Conservation (phyloP, 805 yeast genomes). For the Pichia nanzhaoensis region DNA sequence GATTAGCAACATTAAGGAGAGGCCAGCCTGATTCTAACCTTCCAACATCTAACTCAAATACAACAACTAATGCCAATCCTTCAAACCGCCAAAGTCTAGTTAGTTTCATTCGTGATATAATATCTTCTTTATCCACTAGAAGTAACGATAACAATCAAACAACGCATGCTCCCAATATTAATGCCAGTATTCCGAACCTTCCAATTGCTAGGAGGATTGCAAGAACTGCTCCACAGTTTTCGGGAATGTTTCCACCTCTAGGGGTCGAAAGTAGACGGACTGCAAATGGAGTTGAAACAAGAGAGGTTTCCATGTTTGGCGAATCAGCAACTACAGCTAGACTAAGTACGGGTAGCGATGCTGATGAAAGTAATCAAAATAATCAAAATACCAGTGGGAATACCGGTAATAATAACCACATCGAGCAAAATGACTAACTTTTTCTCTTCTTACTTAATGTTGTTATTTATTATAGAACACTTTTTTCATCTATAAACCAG, state of each 20-base stretch:
- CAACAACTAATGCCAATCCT: neutral
- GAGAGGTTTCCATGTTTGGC: conserved; percentile 6
- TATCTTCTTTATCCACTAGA: conserved; percentile 5
- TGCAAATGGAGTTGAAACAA: conserved; percentile 38
- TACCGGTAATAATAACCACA: neutral
- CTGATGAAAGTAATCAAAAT: neutral
- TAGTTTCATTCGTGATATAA: conserved; percentile 10
- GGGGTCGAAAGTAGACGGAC: conserved; percentile 46
- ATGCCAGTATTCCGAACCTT: neutral
- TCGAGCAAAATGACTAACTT: too few relatives aligned
- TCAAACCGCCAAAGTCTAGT: conserved; percentile 3
- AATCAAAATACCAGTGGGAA: neutral
- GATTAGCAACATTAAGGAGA: conserved; percentile 5
- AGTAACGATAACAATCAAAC: neutral
- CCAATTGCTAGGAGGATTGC: conserved; percentile 19
- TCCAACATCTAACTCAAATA: neutral
- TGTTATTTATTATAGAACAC: too few relatives aligned
- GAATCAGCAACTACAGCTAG: neutral
- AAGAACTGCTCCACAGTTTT: neutral
- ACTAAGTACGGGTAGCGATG: neutral
- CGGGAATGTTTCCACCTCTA: conserved; percentile 32
- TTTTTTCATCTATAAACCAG: too few relatives aligned
- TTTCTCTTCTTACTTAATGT: too few relatives aligned
- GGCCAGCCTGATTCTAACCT: neutral
- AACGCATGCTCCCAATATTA: neutral